Evolutionary conservation across 805 yeast species (phyloP).

Genomic region (Candida xyloterini): DNA sequence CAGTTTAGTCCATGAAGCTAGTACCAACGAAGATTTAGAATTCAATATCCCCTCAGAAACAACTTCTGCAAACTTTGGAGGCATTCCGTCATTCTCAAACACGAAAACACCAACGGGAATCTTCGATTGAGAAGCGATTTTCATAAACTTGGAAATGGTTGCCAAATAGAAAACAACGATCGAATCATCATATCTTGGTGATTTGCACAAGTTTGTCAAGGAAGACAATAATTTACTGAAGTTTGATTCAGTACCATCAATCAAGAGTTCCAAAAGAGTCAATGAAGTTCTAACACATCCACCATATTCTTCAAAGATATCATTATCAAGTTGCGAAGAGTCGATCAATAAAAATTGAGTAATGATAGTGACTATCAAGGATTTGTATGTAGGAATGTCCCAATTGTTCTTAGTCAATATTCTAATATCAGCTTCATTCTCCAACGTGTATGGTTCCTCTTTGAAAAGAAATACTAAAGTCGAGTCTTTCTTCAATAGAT

Average conservation of each 20-base stretch:
- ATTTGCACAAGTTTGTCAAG: slow-evolving; percentile 16
- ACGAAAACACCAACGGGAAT: slow-evolving; percentile 17
- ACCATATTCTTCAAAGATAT: slow-evolving; percentile 29
- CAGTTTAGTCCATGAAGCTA: slow-evolving; percentile 29
- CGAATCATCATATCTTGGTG: slow-evolving; percentile 8
- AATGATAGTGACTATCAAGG: slow-evolving; percentile 46
- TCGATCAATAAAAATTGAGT: slow-evolving; percentile 41
- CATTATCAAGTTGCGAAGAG: slow-evolving; percentile 18
- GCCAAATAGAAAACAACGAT: slow-evolving; percentile 24
- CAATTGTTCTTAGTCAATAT: slow-evolving; percentile 42
- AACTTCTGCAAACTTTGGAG: slow-evolving; percentile 25
- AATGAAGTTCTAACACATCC: slow-evolving; percentile 43
- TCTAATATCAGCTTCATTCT: slow-evolving; percentile 40
- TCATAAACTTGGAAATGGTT: slow-evolving; percentile 24
- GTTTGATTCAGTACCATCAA: slow-evolving; percentile 57
- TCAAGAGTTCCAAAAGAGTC: slow-evolving; percentile 41
- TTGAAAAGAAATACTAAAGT: slow-evolving; percentile 46
- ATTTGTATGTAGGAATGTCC: slow-evolving; percentile 61
- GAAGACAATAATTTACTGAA: slow-evolving; percentile 36
- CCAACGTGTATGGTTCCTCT: slow-evolving; percentile 58
- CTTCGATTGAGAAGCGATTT: slow-evolving; percentile 24
- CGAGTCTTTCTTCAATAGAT: slow-evolving; percentile 47
- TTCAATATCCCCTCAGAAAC: slow-evolving; percentile 25
- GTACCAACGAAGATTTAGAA: slow-evolving; percentile 21
- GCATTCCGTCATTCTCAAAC: slow-evolving; percentile 7